phyloP scores from a whole-genome alignment of 768 basidiomycete genomes.

The Podaxis rugospora region DNA sequence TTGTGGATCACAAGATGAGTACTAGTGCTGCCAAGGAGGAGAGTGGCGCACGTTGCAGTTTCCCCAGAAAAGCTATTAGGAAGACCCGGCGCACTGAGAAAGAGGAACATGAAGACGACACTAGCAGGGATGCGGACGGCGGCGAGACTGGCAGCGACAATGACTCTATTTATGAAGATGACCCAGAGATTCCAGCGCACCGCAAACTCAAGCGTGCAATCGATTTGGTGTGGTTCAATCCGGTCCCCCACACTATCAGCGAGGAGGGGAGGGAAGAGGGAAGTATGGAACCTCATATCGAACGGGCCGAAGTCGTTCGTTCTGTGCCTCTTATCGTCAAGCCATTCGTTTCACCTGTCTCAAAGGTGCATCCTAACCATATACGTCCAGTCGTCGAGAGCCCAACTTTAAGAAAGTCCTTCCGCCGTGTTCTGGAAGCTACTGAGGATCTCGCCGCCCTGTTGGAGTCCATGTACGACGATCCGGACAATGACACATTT shows the following conservation, averaged over 20 bases:
- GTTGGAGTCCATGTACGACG: background rate
- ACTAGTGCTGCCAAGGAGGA: too few relatives aligned
- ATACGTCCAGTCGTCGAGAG: background rate
- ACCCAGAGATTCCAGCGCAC: background rate
- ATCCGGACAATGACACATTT: background rate
- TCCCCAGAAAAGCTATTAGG: too few relatives aligned
- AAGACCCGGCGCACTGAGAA: too few relatives aligned
- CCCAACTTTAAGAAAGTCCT: background rate
- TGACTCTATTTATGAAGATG: background rate
- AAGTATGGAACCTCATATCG: background rate
- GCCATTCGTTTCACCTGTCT: background rate
- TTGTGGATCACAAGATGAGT: too few relatives aligned
- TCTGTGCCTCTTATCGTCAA: background rate
- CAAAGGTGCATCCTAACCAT: background rate
- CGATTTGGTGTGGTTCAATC: background rate
- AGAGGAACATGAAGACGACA: background rate
- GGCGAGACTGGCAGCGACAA: background rate
- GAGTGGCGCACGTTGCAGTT: too few relatives aligned
- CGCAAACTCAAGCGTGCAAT: background rate
- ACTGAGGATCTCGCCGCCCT: slow-evolving; percentile 1
- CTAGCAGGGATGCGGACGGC: background rate
- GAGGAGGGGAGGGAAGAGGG: background rate
- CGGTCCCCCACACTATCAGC: background rate
- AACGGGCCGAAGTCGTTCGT: background rate
- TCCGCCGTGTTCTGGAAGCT: background rate